Conservation (phyloP, 768 basidiomycete genomes). For the Cyclocybe cylindracea region DNA sequence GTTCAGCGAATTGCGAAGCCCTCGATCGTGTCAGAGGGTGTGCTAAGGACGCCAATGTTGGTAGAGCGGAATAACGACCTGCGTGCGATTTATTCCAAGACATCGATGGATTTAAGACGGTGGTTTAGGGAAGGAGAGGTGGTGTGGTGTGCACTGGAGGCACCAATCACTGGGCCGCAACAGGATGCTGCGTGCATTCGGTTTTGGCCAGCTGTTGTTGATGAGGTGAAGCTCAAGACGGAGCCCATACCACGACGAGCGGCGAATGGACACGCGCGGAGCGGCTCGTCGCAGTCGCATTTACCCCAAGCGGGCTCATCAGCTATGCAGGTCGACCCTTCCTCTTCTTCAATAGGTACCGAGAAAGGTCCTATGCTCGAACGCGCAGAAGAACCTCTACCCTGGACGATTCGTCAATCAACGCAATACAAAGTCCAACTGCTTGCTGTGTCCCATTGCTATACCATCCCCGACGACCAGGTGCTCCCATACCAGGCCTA, state of each 20-base stretch:
- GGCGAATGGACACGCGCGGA: background rate
- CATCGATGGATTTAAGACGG: conserved; percentile 46
- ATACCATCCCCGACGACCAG: conserved; percentile 51
- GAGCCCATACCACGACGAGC: conserved; percentile 33
- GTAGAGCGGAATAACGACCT: conserved; percentile 68
- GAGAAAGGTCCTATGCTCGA: conserved; percentile 23
- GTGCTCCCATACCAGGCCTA: conserved; percentile 80
- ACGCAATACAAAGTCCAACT: conserved; percentile 68
- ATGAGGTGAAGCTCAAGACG: conserved; percentile 53
- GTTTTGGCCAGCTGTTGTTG: conserved; percentile 77
- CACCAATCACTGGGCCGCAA: conserved; percentile 45
- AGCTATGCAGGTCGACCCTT: conserved; percentile 4
- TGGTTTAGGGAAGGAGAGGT: conserved; percentile 72
- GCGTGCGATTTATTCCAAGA: conserved; percentile 51
- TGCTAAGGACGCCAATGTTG: conserved; percentile 47
- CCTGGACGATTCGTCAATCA: conserved; percentile 65
- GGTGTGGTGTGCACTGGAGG: conserved; percentile 64
- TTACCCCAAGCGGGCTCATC: conserved; percentile 11
- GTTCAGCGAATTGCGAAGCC: conserved; percentile 36
- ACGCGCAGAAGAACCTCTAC: conserved; percentile 22
- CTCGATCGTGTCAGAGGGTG: conserved; percentile 30
- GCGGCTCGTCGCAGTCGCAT: background rate
- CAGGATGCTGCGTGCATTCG: conserved; percentile 46
- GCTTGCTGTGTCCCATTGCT: conserved; percentile 53
- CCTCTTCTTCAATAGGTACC: conserved; percentile 4